Evolutionary conservation across 2,329 filamentous ascomycete genomes (phyloP), one percentile per base, ranked within the genome.

Genomic region (Calonectria pseudoturangicola): DNA sequence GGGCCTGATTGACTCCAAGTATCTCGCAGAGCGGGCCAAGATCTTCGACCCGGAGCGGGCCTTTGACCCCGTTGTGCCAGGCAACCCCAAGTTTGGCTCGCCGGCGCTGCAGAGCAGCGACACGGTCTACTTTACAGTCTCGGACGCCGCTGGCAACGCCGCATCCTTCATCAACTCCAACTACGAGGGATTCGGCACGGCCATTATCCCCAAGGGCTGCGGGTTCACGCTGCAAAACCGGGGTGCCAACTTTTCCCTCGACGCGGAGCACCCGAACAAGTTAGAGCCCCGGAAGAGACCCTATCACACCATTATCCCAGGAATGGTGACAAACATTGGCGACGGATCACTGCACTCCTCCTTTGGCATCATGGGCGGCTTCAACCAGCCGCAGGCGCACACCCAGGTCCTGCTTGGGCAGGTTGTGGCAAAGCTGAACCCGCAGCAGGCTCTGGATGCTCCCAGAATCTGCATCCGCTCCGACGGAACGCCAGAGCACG

Each of bases 271-370:
- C 81, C 95, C 96, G 1, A 98, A 98, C 81, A 89, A 88, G 25
- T 88, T 98, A 16, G 94, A 91, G 9, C 94, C 95, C 0, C 88
- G 92, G 41, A 98, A 98, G 87, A 86, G 97, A 56, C 97, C 97
- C 0, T 99, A 98, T 85, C 97, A 98, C 84, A 99, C 97, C 67
- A 98, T 99, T 83, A 99, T 99, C 79, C 96, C 97, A 0, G 96
- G 94, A 0, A 89, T 98, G 83, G 92, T 96, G 21, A 98, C 97
- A 0, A 95, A 97, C 77, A 82, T 91, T 21, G 85, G 86, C 5
- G 95, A 97, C 78, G 91, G 91, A 30, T 92, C 90, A 62, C 85
- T 98, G 70, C 94, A 98, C 83, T 93, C 92, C 4, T 94, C 98
- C 0, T 98, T 96, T 80, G 97, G 97, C 66, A 96, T 98, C 73